Conservation (phyloP, 2,329 filamentous ascomycete species). For the Aspergillus costaricaensis region DNA sequence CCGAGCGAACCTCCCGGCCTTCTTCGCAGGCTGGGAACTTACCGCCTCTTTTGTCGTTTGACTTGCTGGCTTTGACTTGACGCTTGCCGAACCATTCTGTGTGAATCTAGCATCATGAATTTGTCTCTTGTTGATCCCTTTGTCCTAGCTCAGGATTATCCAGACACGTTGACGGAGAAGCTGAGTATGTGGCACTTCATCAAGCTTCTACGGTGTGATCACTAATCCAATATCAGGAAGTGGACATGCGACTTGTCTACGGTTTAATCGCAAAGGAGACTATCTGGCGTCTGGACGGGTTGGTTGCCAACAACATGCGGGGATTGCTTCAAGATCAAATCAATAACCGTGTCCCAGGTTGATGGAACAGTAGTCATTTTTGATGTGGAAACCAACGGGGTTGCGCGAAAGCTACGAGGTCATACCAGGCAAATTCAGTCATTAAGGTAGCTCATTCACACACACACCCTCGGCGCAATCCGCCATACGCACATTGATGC, state of each 20-base stretch:
- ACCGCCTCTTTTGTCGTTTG: constrained; percentile 1
- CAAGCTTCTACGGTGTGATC: constrained; percentile 3
- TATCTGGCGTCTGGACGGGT: constrained; percentile 91
- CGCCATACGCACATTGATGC: background rate
- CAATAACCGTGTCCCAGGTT: constrained; percentile 45
- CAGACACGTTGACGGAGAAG: constrained; percentile 83
- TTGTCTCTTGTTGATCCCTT: constrained; percentile 71
- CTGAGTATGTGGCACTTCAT: constrained; percentile 60
- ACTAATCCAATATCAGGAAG: constrained; percentile 47
- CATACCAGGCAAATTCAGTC: constrained; percentile 94
- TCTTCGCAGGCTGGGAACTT: constrained; percentile 26
- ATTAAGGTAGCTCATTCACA: constrained; percentile 55
- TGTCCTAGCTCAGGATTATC: constrained; percentile 77
- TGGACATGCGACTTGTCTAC: constrained; percentile 66
- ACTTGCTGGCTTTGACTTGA: background rate
- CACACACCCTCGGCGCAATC: background rate
- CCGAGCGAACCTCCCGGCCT: constrained; percentile 27
- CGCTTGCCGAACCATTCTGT: background rate
- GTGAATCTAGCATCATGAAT: constrained; percentile 59
- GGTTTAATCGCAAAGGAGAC: constrained; percentile 93
- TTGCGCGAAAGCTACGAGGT: constrained; percentile 88
- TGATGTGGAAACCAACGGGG: constrained; percentile 95
- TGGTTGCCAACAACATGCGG: constrained; percentile 25
- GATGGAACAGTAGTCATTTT: constrained; percentile 96
- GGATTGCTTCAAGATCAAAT: background rate